A percentile compares a stretch with the other conserved stretches of the same genome.
Evolutionary conservation across 2,329 filamentous ascomycete genomes (phyloP).

Genomic region (Cercospora janseana): DNA sequence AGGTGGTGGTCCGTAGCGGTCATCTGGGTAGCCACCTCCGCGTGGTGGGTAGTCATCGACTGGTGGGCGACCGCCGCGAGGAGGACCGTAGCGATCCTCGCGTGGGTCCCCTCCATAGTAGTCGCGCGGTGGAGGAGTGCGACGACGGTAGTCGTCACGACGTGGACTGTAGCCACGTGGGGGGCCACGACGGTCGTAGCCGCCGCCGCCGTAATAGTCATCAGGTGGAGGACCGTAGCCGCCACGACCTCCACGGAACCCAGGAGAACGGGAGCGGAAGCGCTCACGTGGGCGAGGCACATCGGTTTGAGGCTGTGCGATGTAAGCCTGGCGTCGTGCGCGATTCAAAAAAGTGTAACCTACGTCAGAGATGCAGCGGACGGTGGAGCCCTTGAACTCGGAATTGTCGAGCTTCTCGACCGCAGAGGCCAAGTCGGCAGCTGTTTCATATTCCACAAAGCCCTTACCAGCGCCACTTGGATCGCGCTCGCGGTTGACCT

Average conservation of each 20-base stretch:
- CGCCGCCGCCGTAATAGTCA: conserved; percentile 52
- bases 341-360: conserved; percentile 12
- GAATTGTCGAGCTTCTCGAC: conserved; percentile 91
- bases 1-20: conserved; percentile 61
- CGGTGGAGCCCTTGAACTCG: conserved; percentile 87
- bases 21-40: conserved; percentile 62
- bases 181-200: conserved; percentile 76
- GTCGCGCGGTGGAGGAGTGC: conserved; percentile 64
- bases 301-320: conserved; percentile 71
- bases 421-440: conserved; percentile 80
- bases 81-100: conserved; percentile 63
- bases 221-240: conserved; percentile 63
- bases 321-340: conserved; percentile 14
- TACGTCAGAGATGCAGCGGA: conserved; percentile 87
- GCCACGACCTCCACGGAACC: conserved; percentile 57
- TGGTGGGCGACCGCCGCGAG: conserved; percentile 63
- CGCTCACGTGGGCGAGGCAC: conserved; percentile 53
- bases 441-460: conserved; percentile 98
- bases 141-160: conserved; percentile 80
- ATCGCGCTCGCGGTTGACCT: conserved; percentile 87
- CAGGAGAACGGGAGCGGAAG: conserved; percentile 72
- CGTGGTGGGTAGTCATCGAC: conserved; percentile 72
- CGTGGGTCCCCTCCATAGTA: conserved; percentile 84
- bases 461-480: conserved; percentile 63
- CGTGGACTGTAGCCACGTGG: conserved; percentile 81